Evolutionary conservation across 2,329 filamentous ascomycete genomes (phyloP).

Genomic region (Pseudopithomyces maydicus): DNA sequence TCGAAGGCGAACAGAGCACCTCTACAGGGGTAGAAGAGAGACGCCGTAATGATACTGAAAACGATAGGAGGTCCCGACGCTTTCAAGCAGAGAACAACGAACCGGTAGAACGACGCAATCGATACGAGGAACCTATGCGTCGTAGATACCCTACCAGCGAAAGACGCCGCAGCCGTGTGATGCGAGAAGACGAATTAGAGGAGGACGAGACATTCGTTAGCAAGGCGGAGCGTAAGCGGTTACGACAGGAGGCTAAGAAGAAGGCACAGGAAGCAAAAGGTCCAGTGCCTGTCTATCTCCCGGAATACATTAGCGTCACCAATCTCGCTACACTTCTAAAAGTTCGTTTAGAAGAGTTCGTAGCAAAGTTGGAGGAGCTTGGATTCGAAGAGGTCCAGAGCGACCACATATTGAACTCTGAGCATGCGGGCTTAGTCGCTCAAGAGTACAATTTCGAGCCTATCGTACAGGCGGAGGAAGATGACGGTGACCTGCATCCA

Average conservation of each 20-base stretch:
- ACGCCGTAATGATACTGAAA: constrained; percentile 22
- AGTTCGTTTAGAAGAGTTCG: constrained; percentile 72
- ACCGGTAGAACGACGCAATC: constrained; percentile 25
- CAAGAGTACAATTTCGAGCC: constrained; percentile 93
- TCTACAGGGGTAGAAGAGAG: constrained; percentile 19
- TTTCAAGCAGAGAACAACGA: constrained; percentile 30
- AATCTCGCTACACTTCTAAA: constrained; percentile 78
- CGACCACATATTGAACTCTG: constrained; percentile 86
- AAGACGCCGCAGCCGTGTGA: constrained; percentile 21
- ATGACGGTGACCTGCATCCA: constrained; percentile 74
- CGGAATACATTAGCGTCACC: constrained; percentile 88
- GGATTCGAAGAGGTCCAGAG: constrained; percentile 85
- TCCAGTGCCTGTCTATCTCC: constrained; percentile 68
- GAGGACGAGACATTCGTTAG: constrained; percentile 25
- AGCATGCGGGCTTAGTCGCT: constrained; percentile 87
- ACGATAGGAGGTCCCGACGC: constrained; percentile 29
- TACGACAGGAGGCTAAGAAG: constrained; percentile 41
- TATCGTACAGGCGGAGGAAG: constrained; percentile 66
- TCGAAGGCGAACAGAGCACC: constrained; percentile 17
- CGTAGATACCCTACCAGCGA: constrained; percentile 23
- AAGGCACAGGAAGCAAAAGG: constrained; percentile 34
- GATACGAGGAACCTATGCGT: constrained; percentile 37
- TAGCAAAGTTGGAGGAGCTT: constrained; percentile 79
- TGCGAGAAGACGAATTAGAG: constrained; percentile 26
- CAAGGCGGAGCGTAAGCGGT: constrained; percentile 38